Base-by-base conservation (phyloP, 257 asterid species). In the Gentiana straminea region DNA sequence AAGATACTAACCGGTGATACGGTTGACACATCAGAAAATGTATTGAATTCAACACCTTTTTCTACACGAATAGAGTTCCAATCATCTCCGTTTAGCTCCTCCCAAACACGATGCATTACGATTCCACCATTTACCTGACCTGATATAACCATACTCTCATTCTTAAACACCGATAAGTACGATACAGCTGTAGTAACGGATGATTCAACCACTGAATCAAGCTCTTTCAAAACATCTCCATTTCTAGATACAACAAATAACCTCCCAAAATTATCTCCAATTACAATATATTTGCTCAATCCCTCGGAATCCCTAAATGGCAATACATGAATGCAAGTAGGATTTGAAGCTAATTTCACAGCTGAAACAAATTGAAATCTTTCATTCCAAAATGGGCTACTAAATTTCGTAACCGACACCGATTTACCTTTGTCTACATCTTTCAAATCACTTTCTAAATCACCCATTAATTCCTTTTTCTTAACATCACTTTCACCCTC, bases 361-460 rank as follows among this genome's bases (percentile, higher is more conserved):
- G 99, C 99, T 0, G 97, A 85, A 13, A 80, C 76, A 64, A 88
- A 85, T 62, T 88, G 94, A 76, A 92, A 88, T 72, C 75, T 85
- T 64, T 92, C 99, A 0, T 94, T 75, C 99, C 99, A 92, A 59
- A 88, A 69, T 4, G 95, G 63, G 71, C 75, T 91, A 73, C 77
- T 92, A 61, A 78, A 83, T 76, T 82, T 83, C 1, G 79, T 77
- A 54, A 86, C 86, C 0, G 80, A 59, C 54, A 80, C 76, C 2
- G 73, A 60, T 65, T 70, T 74, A 32, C 57, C 64, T 49, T 60
- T 62, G 36, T 59, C 73, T 10, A 65, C 74, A 38, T 45, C 36
- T 62, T 58, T 13, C 4, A 47, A 64, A 49, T 55, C 43, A 32
- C 51, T 63, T 49, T 64, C 71, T 7, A 60, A 54, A 35, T 59